Percentiles rank a stretch among this genome's conserved stretches.
These are phyloP conservation scores for Zanthoxylum bungeanum DNA, from an alignment of 345 rosid species.

Conservation along the genomic window DNA sequence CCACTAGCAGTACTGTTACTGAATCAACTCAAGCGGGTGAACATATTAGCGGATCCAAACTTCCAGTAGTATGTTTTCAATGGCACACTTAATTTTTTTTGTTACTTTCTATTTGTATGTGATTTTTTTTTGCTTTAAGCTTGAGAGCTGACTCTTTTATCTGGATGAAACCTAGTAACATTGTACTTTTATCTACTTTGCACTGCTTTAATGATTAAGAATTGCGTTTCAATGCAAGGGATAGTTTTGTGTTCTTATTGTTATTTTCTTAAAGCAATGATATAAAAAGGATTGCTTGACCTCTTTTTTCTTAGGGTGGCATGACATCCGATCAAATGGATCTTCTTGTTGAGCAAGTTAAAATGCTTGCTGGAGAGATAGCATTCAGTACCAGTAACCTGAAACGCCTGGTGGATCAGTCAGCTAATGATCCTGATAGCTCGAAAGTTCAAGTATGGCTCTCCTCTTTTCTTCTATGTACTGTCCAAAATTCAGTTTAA, in stretches of 20 bases:
- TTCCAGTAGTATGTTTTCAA: constrained; percentile 35
- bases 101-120: background rate
- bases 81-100: constrained; percentile 5
- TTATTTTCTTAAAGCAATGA: background rate
- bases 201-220: background rate
- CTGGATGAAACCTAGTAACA: background rate
- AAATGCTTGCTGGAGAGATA: constrained; percentile 98
- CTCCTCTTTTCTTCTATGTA: constrained; percentile 10
- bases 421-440: constrained; percentile 78
- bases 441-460: constrained; percentile 66
- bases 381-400: constrained; percentile 92
- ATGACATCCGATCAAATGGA: constrained; percentile 92
- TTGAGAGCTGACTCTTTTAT: background rate
- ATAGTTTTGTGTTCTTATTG: background rate
- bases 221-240: background rate
- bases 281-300: background rate
- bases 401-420: constrained; percentile 92
- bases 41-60: constrained; percentile 42
- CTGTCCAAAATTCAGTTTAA: background rate
- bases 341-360: constrained; percentile 96
- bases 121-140: background rate
- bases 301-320: constrained; percentile 48
- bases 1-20: constrained; percentile 55
- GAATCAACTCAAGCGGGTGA: constrained; percentile 72
- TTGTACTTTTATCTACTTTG: background rate